Conservation (phyloP, 164 flowering plant species). For the Sextonia rubra region DNA sequence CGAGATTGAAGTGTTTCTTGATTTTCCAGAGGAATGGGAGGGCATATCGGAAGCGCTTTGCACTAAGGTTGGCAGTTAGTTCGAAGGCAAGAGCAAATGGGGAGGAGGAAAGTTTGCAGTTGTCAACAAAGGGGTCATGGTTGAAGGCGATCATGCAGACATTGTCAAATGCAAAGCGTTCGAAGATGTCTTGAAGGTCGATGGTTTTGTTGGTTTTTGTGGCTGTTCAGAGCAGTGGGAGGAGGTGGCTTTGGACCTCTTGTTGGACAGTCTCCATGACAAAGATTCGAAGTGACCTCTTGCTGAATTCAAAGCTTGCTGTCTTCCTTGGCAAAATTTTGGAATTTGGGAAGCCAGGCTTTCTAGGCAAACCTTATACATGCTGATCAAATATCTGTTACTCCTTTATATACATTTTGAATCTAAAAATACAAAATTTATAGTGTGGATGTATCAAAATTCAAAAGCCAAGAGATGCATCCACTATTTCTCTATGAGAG, state of each 20-base stretch:
- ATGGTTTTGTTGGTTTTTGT: constrained; percentile 20
- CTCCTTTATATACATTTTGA: no score
- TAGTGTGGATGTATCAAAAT: no score
- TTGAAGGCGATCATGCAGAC: constrained; percentile 57
- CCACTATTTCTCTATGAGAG: no score
- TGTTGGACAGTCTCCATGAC: constrained; percentile 25
- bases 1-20: constrained; percentile 40
- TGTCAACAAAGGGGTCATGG: constrained; percentile 40
- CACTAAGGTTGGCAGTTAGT: constrained; percentile 40
- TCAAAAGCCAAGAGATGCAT: no score
- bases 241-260: constrained; percentile 29
- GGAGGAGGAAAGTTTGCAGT: no score
- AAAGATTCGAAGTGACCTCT: constrained; percentile 35
- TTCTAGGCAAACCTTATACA: no score
- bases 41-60: constrained; percentile 39
- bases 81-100: constrained; percentile 42
- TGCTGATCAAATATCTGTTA: no score
- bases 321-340: constrained; percentile 37
- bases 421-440: no score
- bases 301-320: constrained; percentile 51
- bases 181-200: constrained; percentile 55
- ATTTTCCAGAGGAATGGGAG: constrained; percentile 24
- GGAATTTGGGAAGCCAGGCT: no score
- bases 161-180: constrained; percentile 63
- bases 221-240: constrained; percentile 30